Percentiles rank a stretch among this genome's conserved stretches.
Evolutionary conservation across 805 yeast species (phyloP).

Genomic region (Alloascoidea hylecoeti): DNA sequence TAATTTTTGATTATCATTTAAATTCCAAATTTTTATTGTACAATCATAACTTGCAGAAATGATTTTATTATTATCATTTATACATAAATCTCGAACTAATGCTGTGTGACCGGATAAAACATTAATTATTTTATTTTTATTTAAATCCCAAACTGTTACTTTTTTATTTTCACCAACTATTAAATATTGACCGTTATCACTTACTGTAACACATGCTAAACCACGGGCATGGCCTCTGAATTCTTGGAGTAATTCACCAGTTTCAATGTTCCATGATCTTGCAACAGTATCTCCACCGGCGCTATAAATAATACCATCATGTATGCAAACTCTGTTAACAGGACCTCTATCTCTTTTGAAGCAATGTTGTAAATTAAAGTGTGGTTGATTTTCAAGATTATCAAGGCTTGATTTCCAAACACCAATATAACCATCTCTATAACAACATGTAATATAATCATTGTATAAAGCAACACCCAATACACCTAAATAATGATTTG

Average conservation of each 20-base stretch:
- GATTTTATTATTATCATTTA: constrained; percentile 11
- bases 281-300: constrained; percentile 62
- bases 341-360: constrained; percentile 18
- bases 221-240: constrained; percentile 74
- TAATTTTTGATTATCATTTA: constrained; percentile 11
- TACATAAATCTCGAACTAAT: constrained; percentile 46
- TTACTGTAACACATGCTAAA: constrained; percentile 72
- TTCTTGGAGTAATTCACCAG: constrained; percentile 55
- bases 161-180: constrained; percentile 85
- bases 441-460: constrained; percentile 16
- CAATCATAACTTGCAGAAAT: constrained; percentile 21
- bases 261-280: constrained; percentile 66
- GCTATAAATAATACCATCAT: constrained; percentile 13
- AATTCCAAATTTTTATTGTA: constrained; percentile 20
- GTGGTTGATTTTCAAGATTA: constrained; percentile 5
- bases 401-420: constrained; percentile 13
- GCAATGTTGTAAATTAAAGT: constrained; percentile 8
- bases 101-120: constrained; percentile 72
- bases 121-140: constrained; percentile 55
- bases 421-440: constrained; percentile 18
- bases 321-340: constrained; percentile 18
- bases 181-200: constrained; percentile 50
- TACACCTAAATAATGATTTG: constrained; percentile 15
- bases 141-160: constrained; percentile 76
- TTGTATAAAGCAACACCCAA: constrained; percentile 13